Percentiles rank a stretch among this genome's conserved stretches.
Evolutionary conservation across 805 yeast genomes (phyloP).

Genomic region (Cyberlindnera samutprakarnensis): DNA sequence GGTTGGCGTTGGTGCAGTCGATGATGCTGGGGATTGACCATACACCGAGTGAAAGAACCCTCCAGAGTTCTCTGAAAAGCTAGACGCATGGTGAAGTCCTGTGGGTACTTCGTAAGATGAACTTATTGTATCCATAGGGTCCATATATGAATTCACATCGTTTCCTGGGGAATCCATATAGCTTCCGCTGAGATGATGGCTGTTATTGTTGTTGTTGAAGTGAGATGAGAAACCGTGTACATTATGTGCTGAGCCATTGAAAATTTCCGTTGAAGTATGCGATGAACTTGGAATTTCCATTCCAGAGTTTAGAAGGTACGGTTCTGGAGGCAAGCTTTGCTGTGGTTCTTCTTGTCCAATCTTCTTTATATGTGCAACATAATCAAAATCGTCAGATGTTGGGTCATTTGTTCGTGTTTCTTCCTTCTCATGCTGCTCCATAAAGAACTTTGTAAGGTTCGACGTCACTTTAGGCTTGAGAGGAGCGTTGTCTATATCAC

Average conservation of each 20-base stretch:
- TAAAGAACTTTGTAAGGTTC: constrained; percentile 20
- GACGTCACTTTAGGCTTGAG: constrained; percentile 14
- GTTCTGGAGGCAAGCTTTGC: background rate
- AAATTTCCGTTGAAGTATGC: too few relatives aligned
- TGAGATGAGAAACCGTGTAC: too few relatives aligned
- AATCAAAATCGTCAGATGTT: constrained; percentile 50
- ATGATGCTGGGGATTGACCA: constrained; percentile 17
- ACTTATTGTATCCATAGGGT: constrained; percentile 20
- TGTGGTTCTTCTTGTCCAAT: constrained; percentile 37
- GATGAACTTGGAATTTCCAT: constrained; percentile 16
- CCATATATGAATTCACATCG: constrained; percentile 19
- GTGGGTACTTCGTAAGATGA: constrained; percentile 22
- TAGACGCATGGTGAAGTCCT: constrained; percentile 12
- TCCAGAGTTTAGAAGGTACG: constrained; percentile 4
- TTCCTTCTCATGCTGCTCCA: constrained; percentile 5
- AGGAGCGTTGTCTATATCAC: constrained; percentile 3
- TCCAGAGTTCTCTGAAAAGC: constrained; percentile 14
- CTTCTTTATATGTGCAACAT: constrained; percentile 54
- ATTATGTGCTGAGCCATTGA: constrained; percentile 5
- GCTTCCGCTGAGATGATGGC: constrained; percentile 10
- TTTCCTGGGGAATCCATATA: constrained; percentile 21
- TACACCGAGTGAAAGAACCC: constrained; percentile 15
- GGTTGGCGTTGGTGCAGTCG: constrained; percentile 20
- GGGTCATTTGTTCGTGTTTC: constrained; percentile 28
- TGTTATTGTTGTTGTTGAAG: constrained; percentile 8